Base-by-base conservation (phyloP, 2,329 filamentous ascomycete species). In the Beauveria bassiana region DNA sequence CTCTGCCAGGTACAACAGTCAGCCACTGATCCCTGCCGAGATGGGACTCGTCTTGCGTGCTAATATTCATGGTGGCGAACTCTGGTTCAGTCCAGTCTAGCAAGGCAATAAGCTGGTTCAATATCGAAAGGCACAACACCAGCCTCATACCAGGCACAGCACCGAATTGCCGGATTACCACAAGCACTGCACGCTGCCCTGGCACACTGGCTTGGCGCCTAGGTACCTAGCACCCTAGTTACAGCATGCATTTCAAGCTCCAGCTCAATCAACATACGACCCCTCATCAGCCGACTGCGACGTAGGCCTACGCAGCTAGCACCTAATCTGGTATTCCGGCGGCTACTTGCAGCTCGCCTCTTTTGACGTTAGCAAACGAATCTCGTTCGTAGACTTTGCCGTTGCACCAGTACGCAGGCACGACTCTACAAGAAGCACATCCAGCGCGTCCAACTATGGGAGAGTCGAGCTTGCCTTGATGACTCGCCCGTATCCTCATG, bases 51-150 rank as follows among this genome's bases (percentile, higher is more conserved):
- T 20, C 31, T 8, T 31, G n/a, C 43, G 12, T 47, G 31, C 16
- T 59, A 59, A 47, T 22, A 34, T 24, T 47, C 46, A 47, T 18
- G 46, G 56, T 59, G 56, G 56, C 56, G 56, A 59, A 59, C 56
- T 43, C 34, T 43, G 38, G 56, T 47, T 43, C 20, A 18, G 28
- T 38, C 12, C 9, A 31, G 31, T 31, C 31, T 31, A 34, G 31
- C 31, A 34, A 45, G 56, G n/a, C 43, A 56, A 6, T 26, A 5
- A 28, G 14, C 49, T 51, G 28, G n/a, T 31, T 8, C 7, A 12
- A 20, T 24, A 22, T 5, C 16, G 49, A 51, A 22, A 54, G 28
- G 38, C 20, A n/a, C 22, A 24, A 24, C 22, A 24, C 24, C 45
- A 20, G 45, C 45, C 22, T 34, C 10, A 34, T 12, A 14, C 31